Evolutionary conservation across 768 basidiomycete species (phyloP).

Genomic region (Psilocybe subaeruginosa): DNA sequence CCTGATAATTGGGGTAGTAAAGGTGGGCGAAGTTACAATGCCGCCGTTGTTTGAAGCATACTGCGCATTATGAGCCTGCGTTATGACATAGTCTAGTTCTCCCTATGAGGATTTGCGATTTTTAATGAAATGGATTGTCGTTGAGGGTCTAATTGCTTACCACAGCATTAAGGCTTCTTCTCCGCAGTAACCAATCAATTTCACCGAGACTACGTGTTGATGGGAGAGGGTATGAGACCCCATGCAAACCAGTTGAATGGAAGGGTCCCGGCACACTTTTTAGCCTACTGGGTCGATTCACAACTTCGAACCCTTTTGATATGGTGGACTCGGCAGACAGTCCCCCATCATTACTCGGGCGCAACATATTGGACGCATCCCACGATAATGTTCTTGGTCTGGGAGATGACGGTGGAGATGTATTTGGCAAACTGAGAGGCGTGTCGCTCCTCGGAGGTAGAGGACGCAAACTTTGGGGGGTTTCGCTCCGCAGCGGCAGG

Average conservation of each 20-base stretch:
- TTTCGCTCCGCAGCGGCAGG: conserved; percentile 31
- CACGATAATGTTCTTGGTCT: conserved; percentile 52
- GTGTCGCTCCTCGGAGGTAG: conserved; percentile 32
- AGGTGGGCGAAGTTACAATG: conserved; percentile 22
- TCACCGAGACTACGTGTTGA: conserved; percentile 66
- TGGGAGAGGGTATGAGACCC: conserved; percentile 25
- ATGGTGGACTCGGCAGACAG: conserved; percentile 48
- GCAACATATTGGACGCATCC: conserved; percentile 45
- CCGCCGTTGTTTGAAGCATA: conserved; percentile 38
- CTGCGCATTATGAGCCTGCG: conserved; percentile 54
- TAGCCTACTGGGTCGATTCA: conserved; percentile 46
- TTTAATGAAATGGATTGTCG: neutral
- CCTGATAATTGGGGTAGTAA: conserved; percentile 21
- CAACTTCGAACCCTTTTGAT: conserved; percentile 53
- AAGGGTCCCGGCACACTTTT: conserved; percentile 33
- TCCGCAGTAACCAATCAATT: conserved; percentile 77
- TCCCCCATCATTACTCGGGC: conserved; percentile 46
- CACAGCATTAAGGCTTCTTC: conserved; percentile 71
- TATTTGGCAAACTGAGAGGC: conserved; percentile 36
- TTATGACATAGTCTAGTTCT: conserved; percentile 73
- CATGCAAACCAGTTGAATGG: conserved; percentile 28
- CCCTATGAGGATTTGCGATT: conserved; percentile 43
- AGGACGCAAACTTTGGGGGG: conserved; percentile 33
- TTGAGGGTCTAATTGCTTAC: conserved; percentile 42
- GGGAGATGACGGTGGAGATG: conserved; percentile 45